These are phyloP conservation scores for Gastrolobium villosum DNA, from an alignment of 306 rosid genomes.

Conservation along the genomic window DNA sequence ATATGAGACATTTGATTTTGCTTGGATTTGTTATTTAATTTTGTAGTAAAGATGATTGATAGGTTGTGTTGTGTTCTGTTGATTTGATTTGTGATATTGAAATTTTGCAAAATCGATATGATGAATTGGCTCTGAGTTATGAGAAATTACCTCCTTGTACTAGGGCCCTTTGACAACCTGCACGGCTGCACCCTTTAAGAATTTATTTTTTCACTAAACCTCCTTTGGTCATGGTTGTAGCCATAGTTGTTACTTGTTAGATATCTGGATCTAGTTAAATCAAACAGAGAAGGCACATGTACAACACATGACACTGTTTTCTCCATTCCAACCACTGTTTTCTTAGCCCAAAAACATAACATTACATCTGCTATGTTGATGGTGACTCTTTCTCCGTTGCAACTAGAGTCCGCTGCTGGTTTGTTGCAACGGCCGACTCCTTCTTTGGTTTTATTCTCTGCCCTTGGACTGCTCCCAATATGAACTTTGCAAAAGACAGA, in stretches of 20 bases:
- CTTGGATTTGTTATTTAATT: no score
- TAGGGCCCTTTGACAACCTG: no score
- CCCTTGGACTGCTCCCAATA: conserved; percentile 71
- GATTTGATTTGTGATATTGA: no score
- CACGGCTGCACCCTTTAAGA: no score
- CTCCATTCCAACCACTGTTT: not conserved
- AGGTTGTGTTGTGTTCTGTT: no score
- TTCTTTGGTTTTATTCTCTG: conserved; percentile 57
- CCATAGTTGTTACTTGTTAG: not conserved
- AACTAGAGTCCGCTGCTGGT: no score
- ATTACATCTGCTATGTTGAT: not conserved
- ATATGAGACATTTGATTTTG: no score
- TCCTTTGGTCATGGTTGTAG: not conserved
- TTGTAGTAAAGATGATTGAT: no score
- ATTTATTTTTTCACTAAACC: no score
- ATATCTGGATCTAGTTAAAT: not conserved
- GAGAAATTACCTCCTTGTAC: no score
- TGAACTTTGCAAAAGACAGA: not conserved
- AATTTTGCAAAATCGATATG: no score
- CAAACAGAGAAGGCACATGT: not conserved
- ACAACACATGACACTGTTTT: not conserved
- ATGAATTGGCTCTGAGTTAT: no score
- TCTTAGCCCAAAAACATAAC: not conserved
- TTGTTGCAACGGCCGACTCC: not conserved
- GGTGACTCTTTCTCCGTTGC: not conserved